Percentiles rank a stretch among this genome's conserved stretches.
These are phyloP conservation scores for Mytilinidion resinicola DNA, from an alignment of 495 filamentous ascomycete genomes.

Conservation along the genomic window DNA sequence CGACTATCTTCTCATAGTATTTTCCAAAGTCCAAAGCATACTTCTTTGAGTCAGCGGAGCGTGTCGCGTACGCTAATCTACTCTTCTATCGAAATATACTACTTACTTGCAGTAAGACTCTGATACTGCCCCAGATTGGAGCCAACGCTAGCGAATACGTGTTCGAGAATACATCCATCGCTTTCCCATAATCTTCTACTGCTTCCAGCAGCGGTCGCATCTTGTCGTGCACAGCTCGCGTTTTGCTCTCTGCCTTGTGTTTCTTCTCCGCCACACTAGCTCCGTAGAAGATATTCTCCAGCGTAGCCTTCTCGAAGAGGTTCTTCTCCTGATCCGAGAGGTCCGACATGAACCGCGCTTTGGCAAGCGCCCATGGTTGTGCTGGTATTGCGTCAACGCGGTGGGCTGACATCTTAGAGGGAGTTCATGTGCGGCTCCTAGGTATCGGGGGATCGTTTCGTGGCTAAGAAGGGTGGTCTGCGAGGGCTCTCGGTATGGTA, in stretches of 20 bases:
- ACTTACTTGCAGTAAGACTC: conserved; percentile 37
- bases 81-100: neutral
- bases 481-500: too few relatives aligned
- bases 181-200: conserved; percentile 40
- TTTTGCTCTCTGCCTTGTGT: conserved; percentile 28
- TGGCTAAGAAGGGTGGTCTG: too few relatives aligned
- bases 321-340: conserved; percentile 9
- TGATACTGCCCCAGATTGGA: conserved; percentile 42
- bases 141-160: conserved; percentile 32
- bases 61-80: neutral
- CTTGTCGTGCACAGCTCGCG: conserved; percentile 21
- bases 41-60: neutral
- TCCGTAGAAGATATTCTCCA: conserved; percentile 32
- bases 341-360: conserved; percentile 2
- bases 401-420: too few relatives aligned
- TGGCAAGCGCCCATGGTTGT: neutral
- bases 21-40: conserved; percentile 33
- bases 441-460: too few relatives aligned
- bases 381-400: neutral
- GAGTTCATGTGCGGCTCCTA: too few relatives aligned
- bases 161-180: conserved; percentile 38
- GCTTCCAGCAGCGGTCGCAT: conserved; percentile 31
- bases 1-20: conserved; percentile 37
- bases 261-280: conserved; percentile 32
- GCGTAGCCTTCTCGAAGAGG: conserved; percentile 16